phyloP scores from a whole-genome alignment of 208 protist species.

The Blechomonas ayalai region DNA sequence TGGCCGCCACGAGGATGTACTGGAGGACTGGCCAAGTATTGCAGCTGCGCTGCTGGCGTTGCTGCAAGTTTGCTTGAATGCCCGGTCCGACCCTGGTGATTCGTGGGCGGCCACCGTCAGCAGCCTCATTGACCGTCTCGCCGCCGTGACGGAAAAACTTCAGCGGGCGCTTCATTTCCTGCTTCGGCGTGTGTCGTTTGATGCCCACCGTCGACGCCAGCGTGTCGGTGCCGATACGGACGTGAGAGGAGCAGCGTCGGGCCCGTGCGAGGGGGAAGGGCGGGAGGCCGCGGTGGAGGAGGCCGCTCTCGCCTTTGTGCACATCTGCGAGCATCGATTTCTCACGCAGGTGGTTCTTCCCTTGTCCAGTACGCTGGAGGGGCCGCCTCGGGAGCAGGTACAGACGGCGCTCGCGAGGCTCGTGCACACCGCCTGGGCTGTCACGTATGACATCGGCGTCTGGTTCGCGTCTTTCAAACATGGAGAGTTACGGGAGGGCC shows the following conservation, averaged over 20 bases:
- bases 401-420: no score
- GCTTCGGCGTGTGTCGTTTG: constrained; percentile 26
- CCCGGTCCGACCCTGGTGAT: no score
- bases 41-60: no score
- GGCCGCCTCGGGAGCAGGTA: no score
- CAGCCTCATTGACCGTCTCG: constrained; percentile 26
- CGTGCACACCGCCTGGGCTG: no score
- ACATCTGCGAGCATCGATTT: no score
- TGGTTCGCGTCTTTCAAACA: not conserved
- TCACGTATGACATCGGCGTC: not conserved
- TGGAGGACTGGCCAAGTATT: constrained; percentile 47
- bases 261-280: not conserved
- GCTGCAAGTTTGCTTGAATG: no score
- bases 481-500: no score
- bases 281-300: constrained; percentile 4
- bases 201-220: constrained; percentile 19
- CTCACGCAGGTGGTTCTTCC: no score
- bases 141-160: constrained; percentile 55
- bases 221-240: not conserved
- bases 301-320: no score
- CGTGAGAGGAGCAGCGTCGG: not conserved
- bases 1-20: constrained; percentile 37
- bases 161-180: constrained; percentile 46
- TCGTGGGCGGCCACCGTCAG: constrained; percentile 1
- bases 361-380: no score